Percentiles rank a stretch among this genome's conserved stretches.
These are phyloP conservation scores for Friedmanniomyces simplex DNA, from an alignment of 495 filamentous ascomycete genomes.

Conservation along the genomic window DNA sequence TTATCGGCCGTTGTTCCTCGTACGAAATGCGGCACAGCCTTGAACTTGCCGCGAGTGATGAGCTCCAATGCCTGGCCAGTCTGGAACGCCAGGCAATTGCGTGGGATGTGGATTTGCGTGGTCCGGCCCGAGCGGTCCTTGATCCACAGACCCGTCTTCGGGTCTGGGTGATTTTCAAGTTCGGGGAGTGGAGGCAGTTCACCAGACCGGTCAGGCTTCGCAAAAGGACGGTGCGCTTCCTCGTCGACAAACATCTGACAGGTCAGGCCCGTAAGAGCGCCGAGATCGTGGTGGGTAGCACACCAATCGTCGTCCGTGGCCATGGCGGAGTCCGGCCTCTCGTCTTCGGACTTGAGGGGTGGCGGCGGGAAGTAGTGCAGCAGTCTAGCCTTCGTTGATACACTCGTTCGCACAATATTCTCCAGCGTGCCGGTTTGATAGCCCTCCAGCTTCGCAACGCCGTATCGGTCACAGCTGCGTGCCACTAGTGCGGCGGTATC, in stretches of 20 bases:
- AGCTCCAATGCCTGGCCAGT: slow-evolving; percentile 84
- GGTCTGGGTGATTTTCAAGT: slow-evolving; percentile 63
- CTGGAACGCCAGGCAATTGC: slow-evolving; percentile 88
- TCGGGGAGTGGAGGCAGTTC: slow-evolving; percentile 47
- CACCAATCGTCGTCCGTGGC: slow-evolving; percentile 75
- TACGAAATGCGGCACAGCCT: slow-evolving; percentile 94
- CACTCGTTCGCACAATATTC: slow-evolving; percentile 70
- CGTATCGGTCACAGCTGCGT: slow-evolving; percentile 75
- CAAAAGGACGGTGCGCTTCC: slow-evolving; percentile 31
- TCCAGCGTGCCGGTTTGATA: slow-evolving; percentile 75
- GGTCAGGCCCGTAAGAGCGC: slow-evolving; percentile 87
- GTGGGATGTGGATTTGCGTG: slow-evolving; percentile 80
- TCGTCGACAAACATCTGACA: slow-evolving; percentile 96
- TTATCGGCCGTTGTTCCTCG: slow-evolving; percentile 48
- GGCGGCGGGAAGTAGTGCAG: slow-evolving; percentile 80
- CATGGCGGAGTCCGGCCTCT: slow-evolving; percentile 19
- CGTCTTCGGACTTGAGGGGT: slow-evolving; percentile 10
- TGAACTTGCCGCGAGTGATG: slow-evolving; percentile 80
- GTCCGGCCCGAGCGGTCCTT: slow-evolving; percentile 65
- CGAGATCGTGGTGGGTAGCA: slow-evolving; percentile 85
- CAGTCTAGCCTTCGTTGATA: slow-evolving; percentile 83
- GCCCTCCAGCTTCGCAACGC: slow-evolving; percentile 58
- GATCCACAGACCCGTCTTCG: slow-evolving; percentile 81
- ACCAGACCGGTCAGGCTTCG: not conserved
- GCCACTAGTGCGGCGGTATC: slow-evolving; percentile 83